These are phyloP conservation scores for Aegilops bicornis DNA, from an alignment of 176 grass and related monocot species.

Conservation along the genomic window DNA sequence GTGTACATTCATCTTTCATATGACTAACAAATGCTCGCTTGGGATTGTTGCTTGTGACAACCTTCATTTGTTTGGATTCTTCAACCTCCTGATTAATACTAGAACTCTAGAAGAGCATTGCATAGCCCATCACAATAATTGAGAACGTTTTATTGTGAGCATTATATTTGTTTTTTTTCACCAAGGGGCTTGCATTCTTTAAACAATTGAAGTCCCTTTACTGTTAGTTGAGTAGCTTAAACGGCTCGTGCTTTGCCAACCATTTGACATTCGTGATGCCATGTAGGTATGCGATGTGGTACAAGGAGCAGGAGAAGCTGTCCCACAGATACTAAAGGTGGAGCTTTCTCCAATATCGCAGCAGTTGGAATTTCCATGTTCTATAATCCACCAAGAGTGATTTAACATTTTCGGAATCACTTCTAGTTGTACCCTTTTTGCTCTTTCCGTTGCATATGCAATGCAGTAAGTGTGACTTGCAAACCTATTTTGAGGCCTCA, in stretches of 20 bases:
- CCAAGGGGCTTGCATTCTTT: background rate
- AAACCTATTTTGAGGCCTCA: slow-evolving; percentile 37
- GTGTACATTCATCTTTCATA: background rate
- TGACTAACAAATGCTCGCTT: background rate
- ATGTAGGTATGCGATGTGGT: slow-evolving; percentile 82
- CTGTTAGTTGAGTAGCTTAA: background rate
- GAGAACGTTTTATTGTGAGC: background rate
- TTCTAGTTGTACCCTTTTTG: slow-evolving; percentile 16
- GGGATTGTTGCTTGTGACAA: background rate
- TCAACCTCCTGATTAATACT: background rate
- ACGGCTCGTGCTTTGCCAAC: background rate
- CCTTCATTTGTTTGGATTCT: background rate
- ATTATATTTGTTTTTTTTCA: background rate
- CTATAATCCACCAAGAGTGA: slow-evolving; percentile 27
- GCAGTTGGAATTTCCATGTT: slow-evolving; percentile 24
- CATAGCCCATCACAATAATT: too few species aligned
- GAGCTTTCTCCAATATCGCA: background rate
- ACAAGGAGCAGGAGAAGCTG: slow-evolving; percentile 91
- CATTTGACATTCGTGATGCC: slow-evolving; percentile 5
- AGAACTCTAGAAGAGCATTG: background rate
- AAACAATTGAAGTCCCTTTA: background rate
- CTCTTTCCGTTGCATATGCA: slow-evolving; percentile 26
- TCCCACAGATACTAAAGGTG: slow-evolving; percentile 68
- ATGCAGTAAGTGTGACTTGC: slow-evolving; percentile 20
- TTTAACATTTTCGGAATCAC: slow-evolving; percentile 32